Evolutionary conservation across 2,329 filamentous ascomycete genomes (phyloP).

Genomic region (Stemphylium vesicarium): DNA sequence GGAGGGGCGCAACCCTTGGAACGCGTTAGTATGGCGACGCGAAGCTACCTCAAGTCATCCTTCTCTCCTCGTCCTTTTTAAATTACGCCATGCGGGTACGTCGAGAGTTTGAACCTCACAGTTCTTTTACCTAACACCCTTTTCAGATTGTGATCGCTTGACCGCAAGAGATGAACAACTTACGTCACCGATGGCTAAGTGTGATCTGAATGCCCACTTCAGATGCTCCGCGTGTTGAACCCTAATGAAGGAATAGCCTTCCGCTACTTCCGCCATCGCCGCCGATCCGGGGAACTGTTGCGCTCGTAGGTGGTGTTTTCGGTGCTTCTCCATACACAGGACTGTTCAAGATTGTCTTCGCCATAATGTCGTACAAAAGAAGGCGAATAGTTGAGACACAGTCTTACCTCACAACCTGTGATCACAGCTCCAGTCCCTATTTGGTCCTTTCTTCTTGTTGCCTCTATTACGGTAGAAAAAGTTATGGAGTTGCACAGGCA

Average conservation of each 20-base stretch:
- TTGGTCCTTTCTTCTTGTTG: not conserved
- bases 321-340: not conserved
- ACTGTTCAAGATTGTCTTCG: too few relatives aligned
- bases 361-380: not conserved
- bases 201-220: not conserved
- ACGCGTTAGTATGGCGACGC: not conserved
- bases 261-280: not conserved
- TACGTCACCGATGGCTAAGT: not conserved
- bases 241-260: not conserved
- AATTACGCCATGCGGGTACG: too few relatives aligned
- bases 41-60: not conserved
- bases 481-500: slow-evolving; percentile 7
- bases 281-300: not conserved
- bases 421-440: not conserved
- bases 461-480: not conserved
- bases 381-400: not conserved
- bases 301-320: not conserved
- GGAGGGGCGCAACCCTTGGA: too few relatives aligned
- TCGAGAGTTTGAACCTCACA: not conserved
- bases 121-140: not conserved
- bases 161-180: not conserved
- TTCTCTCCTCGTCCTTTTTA: not conserved
- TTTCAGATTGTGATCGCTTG: not conserved
- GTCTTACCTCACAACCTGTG: not conserved
- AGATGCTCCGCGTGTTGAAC: not conserved